Evolutionary conservation across 2,329 filamentous ascomycete genomes (phyloP), one percentile per base, ranked within the genome.

Genomic region (Colletotrichum sidae): DNA sequence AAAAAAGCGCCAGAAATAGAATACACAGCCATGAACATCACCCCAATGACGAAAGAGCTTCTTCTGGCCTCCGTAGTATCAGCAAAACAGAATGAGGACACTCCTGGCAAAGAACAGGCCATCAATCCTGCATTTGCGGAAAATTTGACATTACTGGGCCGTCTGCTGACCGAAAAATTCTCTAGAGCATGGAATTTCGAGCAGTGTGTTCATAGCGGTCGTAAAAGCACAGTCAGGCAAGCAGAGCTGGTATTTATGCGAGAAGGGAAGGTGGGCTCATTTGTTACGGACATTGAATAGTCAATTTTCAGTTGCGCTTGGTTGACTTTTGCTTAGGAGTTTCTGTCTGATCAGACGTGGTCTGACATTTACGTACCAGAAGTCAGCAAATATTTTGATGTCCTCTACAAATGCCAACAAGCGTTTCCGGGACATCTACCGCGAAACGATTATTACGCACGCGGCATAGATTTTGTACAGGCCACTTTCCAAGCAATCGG

Each of bases 221-320:
- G 70, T 46, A 74, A 83, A 17, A 71, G 68, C 12, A 83, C 80
- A 13, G 74, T 81, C 15, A 79, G 85, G 12, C 79, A 79, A 50
- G 72, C 85, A 1, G 85, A 88, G 71, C 72, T 88, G 15, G 83
- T 86, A 62, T 70, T 86, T 5, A 77, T 87, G 55, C 78, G 82
- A 58, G 79, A 78, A 11, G 85, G 84, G 69, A 85, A 82, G 78
- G 84, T 86, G 70, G 34, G 51, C 9, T 37, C 25, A 15, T 8
- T 2, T 25, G 25, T 25, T 25, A 25, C 25, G 25, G 4, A 5
- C 17, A 3, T 77, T 63, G 4, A 45, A 15, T 17, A 35, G 17
- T 15, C 25, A 4, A n/a, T 7, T 12, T 15, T 15, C 12, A n/a
- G 6, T n/a, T n/a, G 25, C 10, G 4, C 38, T 6, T 4, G 68